Percentiles rank a stretch among this genome's conserved stretches.
phyloP scores from a whole-genome alignment of 495 filamentous ascomycete genomes.

The Aspergillus sclerotiicarbonarius region DNA sequence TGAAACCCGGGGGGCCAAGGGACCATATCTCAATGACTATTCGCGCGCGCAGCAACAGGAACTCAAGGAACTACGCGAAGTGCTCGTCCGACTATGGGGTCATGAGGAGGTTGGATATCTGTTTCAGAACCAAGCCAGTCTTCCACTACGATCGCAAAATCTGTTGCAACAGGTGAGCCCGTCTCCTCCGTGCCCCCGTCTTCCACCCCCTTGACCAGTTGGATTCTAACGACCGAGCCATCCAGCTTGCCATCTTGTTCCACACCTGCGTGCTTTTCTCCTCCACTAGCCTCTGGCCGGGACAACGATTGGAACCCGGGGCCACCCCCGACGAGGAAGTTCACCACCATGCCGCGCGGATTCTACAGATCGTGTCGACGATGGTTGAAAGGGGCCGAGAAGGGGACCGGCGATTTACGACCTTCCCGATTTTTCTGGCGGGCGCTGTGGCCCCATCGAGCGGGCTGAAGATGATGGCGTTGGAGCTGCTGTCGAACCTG shows the following conservation, averaged over 20 bases:
- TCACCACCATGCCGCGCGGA: slow-evolving; percentile 39
- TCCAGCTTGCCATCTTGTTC: slow-evolving; percentile 45
- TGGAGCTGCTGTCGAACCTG: slow-evolving; percentile 50
- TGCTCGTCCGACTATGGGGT: slow-evolving; percentile 43
- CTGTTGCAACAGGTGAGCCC: slow-evolving; percentile 48
- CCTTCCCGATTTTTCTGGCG: slow-evolving; percentile 59
- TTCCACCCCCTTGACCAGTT: not conserved
- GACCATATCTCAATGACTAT: slow-evolving; percentile 13
- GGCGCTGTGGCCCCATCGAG: slow-evolving; percentile 44
- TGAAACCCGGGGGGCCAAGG: slow-evolving; percentile 33
- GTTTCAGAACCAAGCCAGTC: slow-evolving; percentile 34
- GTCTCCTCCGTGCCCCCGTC: not conserved
- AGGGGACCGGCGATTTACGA: slow-evolving; percentile 46
- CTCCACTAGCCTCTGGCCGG: slow-evolving; percentile 49
- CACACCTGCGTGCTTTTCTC: slow-evolving; percentile 51
- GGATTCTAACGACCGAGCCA: slow-evolving; percentile 7
- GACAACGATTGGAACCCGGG: slow-evolving; percentile 39
- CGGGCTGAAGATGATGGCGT: slow-evolving; percentile 47
- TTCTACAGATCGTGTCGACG: slow-evolving; percentile 43
- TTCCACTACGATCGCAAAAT: slow-evolving; percentile 40
- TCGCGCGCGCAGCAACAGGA: slow-evolving; percentile 23
- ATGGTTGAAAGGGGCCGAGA: slow-evolving; percentile 25
- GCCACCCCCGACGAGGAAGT: slow-evolving; percentile 38
- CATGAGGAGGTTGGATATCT: slow-evolving; percentile 33
- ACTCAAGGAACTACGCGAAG: slow-evolving; percentile 34